Evolutionary conservation across 768 basidiomycete species (phyloP), one percentile per base, ranked within the genome.

Genomic region (Strobilomyces confusus): DNA sequence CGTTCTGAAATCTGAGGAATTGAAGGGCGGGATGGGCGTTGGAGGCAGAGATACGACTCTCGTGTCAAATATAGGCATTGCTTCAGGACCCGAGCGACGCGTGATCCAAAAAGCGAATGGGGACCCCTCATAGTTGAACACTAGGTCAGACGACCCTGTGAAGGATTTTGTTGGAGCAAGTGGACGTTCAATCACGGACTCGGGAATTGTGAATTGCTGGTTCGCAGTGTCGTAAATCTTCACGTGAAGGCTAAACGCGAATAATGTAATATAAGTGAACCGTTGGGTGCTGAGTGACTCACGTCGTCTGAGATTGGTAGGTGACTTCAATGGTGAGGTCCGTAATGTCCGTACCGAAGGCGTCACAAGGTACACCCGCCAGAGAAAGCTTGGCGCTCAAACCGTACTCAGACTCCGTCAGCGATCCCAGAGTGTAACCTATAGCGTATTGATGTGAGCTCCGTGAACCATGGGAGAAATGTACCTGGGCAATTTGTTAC

Each of bases 61-160:
- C 1, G 88, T 90, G 61, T 91, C 87, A 60, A 90, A 90, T 22
- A 91, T 66, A 48, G 82, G 85, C 41, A 63, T 60, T 7, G 72
- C 75, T 30, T 76, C 66, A 4, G 82, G 83, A 9, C 79, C 73
- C 4, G 81, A 80, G 22, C 82, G 80, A 41, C 87, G 80, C 1
- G 86, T 86, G 57, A 91, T 82, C 87, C 87, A 91, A 64, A 90
- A 91, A 2, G 83, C 81, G 63, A 91, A 91, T 0, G 89, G 88
- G 0, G 74, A 72, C 1, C 75, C 8, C 2, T 83, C 74, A 55
- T 82, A 81, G 63, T 89, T 83, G 73, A 91, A 90, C 4, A 82
- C 71, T 9, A 91, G 73, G 60, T 90, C 87, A 0, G 84, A 84
- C 0, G 66, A 71, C 13, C 69, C 52, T 33, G 63, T 69, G 51